Evolutionary conservation across 345 rosid species (phyloP).

Genomic region (Cardiospermum halicacabum): DNA sequence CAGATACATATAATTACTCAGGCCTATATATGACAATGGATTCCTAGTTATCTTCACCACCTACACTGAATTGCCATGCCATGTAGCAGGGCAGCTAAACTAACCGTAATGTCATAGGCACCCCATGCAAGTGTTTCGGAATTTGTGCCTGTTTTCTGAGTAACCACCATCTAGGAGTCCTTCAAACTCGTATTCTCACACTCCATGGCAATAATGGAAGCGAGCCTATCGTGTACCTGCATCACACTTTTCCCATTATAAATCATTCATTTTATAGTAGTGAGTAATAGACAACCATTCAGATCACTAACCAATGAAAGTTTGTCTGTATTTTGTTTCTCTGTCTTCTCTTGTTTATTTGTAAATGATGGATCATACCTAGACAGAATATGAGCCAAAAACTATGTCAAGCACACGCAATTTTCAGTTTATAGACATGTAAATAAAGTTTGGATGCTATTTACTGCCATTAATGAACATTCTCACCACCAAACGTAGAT

Average conservation of each 20-base stretch:
- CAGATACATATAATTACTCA: too few relatives aligned
- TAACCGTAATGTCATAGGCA: background rate
- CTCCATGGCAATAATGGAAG: conserved; percentile 74
- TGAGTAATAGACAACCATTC: background rate
- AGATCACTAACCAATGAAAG: conserved; percentile 54
- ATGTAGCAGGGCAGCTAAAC: too few relatives aligned
- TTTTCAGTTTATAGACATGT: background rate
- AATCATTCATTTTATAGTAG: background rate
- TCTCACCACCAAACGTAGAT: background rate
- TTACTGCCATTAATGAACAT: background rate
- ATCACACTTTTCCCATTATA: background rate
- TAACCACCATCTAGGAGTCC: conserved; percentile 26
- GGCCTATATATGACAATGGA: too few relatives aligned
- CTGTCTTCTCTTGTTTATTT: conserved; percentile 24
- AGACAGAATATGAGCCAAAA: conserved; percentile 10
- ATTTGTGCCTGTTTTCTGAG: background rate
- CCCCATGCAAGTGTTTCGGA: background rate
- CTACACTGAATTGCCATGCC: too few relatives aligned
- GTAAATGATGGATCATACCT: conserved; percentile 64
- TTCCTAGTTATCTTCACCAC: too few relatives aligned
- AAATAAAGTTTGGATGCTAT: background rate
- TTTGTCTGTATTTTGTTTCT: conserved; percentile 31
- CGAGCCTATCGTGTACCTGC: conserved; percentile 81
- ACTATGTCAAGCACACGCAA: background rate
- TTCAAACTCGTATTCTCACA: conserved; percentile 59